Evolutionary conservation across 2,329 filamentous ascomycete species (phyloP), one percentile per base, ranked within the genome.

Genomic region (Neofusicoccum sp.): DNA sequence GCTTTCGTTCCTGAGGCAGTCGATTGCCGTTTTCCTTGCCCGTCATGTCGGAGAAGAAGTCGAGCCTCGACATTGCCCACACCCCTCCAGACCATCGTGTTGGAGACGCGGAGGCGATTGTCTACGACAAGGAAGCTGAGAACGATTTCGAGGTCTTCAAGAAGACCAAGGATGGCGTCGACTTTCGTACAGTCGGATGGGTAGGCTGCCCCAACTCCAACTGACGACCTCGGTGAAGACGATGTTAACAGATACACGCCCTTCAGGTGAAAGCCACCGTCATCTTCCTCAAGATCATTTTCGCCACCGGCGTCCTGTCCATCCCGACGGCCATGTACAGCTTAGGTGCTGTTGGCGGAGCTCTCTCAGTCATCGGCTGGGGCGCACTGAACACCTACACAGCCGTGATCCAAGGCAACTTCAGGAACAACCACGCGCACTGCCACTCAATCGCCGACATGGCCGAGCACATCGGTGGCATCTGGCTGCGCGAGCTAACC

Each of bases 371-470:
- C 12, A 69, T 84, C 4, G 80, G 77, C 12, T 83, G 80, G 78
- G 76, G 78, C 49, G 73, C 73, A 7, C 71, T 85, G 37, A 84
- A 83, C 66, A 82, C 82, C 0, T 80, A 83, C 69, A 79, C 79
- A 41, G 78, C 78, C 5, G 74, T 83, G 43, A 74, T 85, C 3
- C 78, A 81, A 64, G 83, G 83, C 39, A 73, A 84, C 56, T 85
- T 85, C 65, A 75, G 82, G n/a, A 80, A 81, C 64, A 71, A 73
- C 29, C 80, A 85, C 62, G 78, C 81, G 0, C 78, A 78, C 29
- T 84, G 83, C 63, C 83, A 86, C 67, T 79, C 76, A 12, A 81
- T 85, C 47, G 79, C 82, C 28, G 84, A 88, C 64, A 88, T 88
- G 85, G 84, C 83, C 1, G 72, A 82, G 28, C 76, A 84, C 0